Base-by-base conservation (phyloP, 352 stramenopile genomes). In the Thalassiosira allenii region DNA sequence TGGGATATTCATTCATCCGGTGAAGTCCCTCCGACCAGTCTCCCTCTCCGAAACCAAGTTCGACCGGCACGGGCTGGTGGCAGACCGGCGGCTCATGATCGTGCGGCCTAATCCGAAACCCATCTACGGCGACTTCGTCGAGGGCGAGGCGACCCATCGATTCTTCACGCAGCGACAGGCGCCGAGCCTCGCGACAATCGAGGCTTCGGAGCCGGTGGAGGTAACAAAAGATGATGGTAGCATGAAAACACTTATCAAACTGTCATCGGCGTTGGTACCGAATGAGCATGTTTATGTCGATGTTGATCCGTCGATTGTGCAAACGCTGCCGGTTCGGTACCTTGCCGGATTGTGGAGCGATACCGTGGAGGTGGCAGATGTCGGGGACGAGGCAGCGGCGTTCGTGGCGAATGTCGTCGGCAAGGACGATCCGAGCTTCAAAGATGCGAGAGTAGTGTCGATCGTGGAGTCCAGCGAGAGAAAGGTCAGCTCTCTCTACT, bases 141-240 rank as follows among this genome's bases (percentile, higher is more conserved):
- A 74, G 2, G 43, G 40, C n/a, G 71, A 88, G 70, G 43, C 77
- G 3, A 91, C 75, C 23, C 79, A 91, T 75, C 79, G 84, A 34
- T 92, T 93, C 62, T 53, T 93, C 32, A 91, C 86, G 2, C 89
- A 93, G 53, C 68, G 89, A 57, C 89, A 93, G 53, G 82, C 72
- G 29, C 82, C 86, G 9, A 83, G 51, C n/a, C 56, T 93, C 8
- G 86, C 89, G 0, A 91, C 84, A 2, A 79, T 92, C 32, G 58
- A 78, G 6, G 76, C 57, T n/a, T 65, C 70, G 12, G 29, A 58
- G 22, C 75, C 75, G 2, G 25, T 81, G 14, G 20, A 62, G 20
- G 29, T 79, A 20, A 27, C 25, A 2, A 30, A 54, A 9, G 41
- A 61, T 25, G 23, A 25, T 25, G 27, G 47, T 29, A 17, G 49